Evolutionary conservation across 495 filamentous ascomycete genomes (phyloP).

Genomic region (Niebla homalea): DNA sequence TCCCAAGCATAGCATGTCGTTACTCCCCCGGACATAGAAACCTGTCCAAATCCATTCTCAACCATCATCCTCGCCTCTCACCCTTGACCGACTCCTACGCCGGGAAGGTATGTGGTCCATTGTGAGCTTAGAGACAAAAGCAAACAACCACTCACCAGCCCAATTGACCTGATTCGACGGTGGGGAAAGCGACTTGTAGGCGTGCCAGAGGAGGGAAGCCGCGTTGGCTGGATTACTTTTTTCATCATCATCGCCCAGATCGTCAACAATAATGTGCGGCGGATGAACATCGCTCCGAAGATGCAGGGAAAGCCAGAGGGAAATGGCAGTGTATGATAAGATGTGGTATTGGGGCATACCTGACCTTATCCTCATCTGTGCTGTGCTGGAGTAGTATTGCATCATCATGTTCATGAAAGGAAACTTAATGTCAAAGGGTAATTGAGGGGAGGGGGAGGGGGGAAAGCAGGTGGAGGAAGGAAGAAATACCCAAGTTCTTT

Average conservation of each 20-base stretch:
- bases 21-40: no score
- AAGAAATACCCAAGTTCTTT: slow-evolving; percentile 71
- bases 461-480: not conserved
- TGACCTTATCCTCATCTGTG: slow-evolving; percentile 34
- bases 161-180: slow-evolving; percentile 70
- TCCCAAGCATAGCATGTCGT: slow-evolving; percentile 22
- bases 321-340: no score
- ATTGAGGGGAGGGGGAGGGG: no score
- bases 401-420: no score
- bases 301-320: no score
- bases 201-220: slow-evolving; percentile 77
- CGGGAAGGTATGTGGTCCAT: slow-evolving; percentile 38
- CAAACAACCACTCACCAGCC: slow-evolving; percentile 52
- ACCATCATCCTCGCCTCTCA: no score
- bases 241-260: not conserved
- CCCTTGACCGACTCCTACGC: no score
- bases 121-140: slow-evolving; percentile 79
- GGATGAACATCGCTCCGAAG: not conserved
- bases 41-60: no score
- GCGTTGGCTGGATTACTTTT: slow-evolving; percentile 79
- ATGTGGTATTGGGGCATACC: slow-evolving; percentile 32
- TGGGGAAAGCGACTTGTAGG: slow-evolving; percentile 61
- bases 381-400: no score
- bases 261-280: not conserved
- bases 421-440: no score